Evolutionary conservation across 1,284 basidiomycete genomes (phyloP).

Genomic region (Leccinum insolens): DNA sequence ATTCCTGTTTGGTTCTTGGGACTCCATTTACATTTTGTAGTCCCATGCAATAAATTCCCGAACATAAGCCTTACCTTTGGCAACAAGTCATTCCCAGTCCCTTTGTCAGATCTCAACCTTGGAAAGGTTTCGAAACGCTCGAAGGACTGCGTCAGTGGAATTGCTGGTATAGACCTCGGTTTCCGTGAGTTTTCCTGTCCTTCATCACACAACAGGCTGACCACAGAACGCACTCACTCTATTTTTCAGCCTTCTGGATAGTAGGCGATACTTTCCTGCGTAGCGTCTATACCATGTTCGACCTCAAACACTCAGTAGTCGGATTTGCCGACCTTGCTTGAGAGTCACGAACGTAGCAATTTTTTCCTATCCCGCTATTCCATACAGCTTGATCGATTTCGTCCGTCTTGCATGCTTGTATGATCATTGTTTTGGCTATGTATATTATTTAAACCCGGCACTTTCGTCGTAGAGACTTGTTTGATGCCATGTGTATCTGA

Average conservation of each 20-base stretch:
- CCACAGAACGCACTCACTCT: neutral
- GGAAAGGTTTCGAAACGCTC: slow-evolving; percentile 12
- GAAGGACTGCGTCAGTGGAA: slow-evolving; percentile 16
- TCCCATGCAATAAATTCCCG: slow-evolving; percentile 20
- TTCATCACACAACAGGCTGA: neutral
- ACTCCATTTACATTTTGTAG: slow-evolving; percentile 2
- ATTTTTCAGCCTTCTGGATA: slow-evolving; percentile 15
- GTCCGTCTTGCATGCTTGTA: neutral
- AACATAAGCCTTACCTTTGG: slow-evolving; percentile 12
- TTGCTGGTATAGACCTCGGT: slow-evolving; percentile 1
- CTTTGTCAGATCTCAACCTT: slow-evolving; percentile 14
- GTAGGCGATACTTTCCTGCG: slow-evolving; percentile 23
- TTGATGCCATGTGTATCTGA: too few species aligned
- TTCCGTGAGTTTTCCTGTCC: slow-evolving; percentile 4
- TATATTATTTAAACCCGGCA: neutral
- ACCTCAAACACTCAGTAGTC: slow-evolving; percentile 11
- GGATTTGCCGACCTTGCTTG: slow-evolving; percentile 23
- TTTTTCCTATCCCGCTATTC: neutral
- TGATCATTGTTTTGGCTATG: neutral
- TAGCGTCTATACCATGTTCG: slow-evolving; percentile 21
- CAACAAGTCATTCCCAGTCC: slow-evolving; percentile 13
- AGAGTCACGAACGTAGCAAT: neutral
- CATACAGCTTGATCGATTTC: neutral
- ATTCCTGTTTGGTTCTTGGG: neutral
- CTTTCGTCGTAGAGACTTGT: too few species aligned